Percentiles rank a stretch among this genome's conserved stretches.
phyloP scores from a whole-genome alignment of 1,284 basidiomycete species.

The Cutaneotrichosporon arboriforme region DNA sequence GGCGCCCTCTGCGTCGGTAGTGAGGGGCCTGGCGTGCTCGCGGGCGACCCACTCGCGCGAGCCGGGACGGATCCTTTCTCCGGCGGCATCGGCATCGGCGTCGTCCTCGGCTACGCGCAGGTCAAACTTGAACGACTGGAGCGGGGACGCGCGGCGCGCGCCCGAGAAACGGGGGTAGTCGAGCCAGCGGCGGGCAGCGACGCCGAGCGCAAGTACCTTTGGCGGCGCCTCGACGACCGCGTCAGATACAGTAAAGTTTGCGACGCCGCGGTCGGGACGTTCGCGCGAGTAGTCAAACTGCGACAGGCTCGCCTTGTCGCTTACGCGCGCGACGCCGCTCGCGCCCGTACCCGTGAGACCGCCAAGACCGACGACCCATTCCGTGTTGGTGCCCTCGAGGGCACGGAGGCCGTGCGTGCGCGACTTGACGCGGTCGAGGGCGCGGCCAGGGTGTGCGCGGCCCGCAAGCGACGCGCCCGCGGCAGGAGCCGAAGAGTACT shows the following conservation, averaged over 20 bases:
- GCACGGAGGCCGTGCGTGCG: slow-evolving; percentile 20
- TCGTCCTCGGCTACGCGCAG: slow-evolving; percentile 24
- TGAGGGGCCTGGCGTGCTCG: slow-evolving; percentile 1
- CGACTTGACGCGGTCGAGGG: slow-evolving; percentile 18
- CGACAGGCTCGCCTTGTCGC: slow-evolving; percentile 9
- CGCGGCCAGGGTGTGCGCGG: slow-evolving; percentile 16
- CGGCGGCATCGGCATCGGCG: neutral
- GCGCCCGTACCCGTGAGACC: slow-evolving; percentile 32
- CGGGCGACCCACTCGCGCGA: slow-evolving; percentile 12
- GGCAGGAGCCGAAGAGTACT: slow-evolving; percentile 29
- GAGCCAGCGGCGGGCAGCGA: slow-evolving; percentile 5
- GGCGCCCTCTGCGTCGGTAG: neutral
- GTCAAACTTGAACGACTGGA: slow-evolving; percentile 37
- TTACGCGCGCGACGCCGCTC: slow-evolving; percentile 10
- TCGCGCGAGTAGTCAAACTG: slow-evolving; percentile 32
- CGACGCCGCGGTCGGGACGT: slow-evolving; percentile 21
- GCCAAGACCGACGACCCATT: slow-evolving; percentile 40
- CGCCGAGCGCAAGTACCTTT: slow-evolving; percentile 27
- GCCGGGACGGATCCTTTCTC: slow-evolving; percentile 1
- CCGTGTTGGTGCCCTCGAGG: slow-evolving; percentile 23
- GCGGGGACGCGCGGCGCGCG: slow-evolving; percentile 23
- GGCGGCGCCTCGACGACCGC: slow-evolving; percentile 29
- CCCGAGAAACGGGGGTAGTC: slow-evolving; percentile 4
- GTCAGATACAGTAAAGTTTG: slow-evolving; percentile 26
- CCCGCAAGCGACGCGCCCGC: slow-evolving; percentile 8